A percentile compares a stretch with the other conserved stretches of the same genome.
Conservation (phyloP, 345 rosid genomes). For the Eucalyptus guilfoylei region DNA sequence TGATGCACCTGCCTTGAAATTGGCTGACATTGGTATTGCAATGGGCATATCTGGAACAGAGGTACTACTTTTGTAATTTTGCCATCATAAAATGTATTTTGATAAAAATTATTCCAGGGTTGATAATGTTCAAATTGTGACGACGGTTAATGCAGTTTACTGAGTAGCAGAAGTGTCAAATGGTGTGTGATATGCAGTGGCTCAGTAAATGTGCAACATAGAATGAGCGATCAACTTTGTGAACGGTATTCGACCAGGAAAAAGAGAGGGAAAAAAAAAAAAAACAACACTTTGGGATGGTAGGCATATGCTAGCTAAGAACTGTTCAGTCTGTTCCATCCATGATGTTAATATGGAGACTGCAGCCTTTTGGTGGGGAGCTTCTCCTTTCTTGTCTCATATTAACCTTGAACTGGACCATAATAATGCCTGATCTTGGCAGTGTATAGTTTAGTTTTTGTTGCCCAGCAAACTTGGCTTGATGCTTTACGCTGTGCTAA, state of each 20-base stretch:
- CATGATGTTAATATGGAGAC: neutral
- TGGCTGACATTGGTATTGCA: constrained; percentile 97
- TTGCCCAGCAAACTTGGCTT: neutral
- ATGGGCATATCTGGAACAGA: constrained; percentile 98
- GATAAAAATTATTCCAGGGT: neutral
- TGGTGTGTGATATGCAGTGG: neutral
- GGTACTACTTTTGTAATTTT: constrained; percentile 18
- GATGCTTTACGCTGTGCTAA: neutral
- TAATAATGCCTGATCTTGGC: neutral
- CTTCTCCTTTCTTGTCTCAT: neutral
- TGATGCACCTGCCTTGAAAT: constrained; percentile 94
- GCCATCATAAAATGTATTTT: neutral
- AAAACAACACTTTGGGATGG: neutral
- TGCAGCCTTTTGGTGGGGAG: neutral
- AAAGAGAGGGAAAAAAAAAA: too few relatives aligned
- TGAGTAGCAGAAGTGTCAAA: neutral
- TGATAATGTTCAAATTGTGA: neutral
- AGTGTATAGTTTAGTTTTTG: neutral
- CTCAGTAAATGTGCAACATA: neutral
- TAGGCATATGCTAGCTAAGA: neutral
- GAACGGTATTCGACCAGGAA: neutral
- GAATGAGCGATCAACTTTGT: neutral
- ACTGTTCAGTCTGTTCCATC: neutral
- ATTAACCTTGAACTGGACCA: neutral
- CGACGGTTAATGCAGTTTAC: neutral